Evolutionary conservation across 805 yeast genomes (phyloP).

Genomic region (Pichia phayaonensis): DNA sequence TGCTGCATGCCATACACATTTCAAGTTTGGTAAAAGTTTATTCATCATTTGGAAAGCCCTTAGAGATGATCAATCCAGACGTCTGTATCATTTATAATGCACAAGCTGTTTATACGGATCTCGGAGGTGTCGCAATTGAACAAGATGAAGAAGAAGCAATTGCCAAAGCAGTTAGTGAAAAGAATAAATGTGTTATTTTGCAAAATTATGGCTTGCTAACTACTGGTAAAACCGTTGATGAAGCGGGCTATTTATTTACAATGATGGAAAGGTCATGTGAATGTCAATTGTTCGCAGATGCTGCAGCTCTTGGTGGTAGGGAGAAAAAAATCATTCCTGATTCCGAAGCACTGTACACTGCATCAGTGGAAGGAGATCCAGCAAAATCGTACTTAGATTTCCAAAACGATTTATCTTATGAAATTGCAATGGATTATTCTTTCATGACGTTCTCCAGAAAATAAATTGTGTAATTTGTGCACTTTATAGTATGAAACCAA

Average conservation of each 20-base stretch:
- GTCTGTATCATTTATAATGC: constrained; percentile 57
- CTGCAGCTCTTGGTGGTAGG: constrained; percentile 35
- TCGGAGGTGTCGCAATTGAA: constrained; percentile 76
- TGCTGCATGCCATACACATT: constrained; percentile 70
- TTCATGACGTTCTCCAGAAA: constrained; percentile 34
- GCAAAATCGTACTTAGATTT: constrained; percentile 65
- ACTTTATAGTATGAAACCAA: too few species aligned
- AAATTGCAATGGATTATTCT: constrained; percentile 30
- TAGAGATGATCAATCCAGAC: constrained; percentile 80
- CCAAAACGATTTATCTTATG: constrained; percentile 54
- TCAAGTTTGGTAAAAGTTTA: constrained; percentile 61
- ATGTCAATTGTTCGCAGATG: constrained; percentile 55
- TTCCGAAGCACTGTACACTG: constrained; percentile 62
- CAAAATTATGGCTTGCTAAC: constrained; percentile 71
- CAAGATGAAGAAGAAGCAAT: constrained; percentile 53
- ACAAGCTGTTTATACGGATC: constrained; percentile 58
- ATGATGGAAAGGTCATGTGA: constrained; percentile 59
- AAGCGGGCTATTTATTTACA: constrained; percentile 61
- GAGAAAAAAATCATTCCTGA: constrained; percentile 41
- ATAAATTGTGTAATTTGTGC: too few species aligned
- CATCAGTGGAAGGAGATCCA: constrained; percentile 51
- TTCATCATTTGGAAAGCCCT: constrained; percentile 54
- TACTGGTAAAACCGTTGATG: constrained; percentile 63
- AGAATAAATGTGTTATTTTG: constrained; percentile 45
- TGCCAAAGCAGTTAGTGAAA: constrained; percentile 54